phyloP scores from a whole-genome alignment of 148 eudicot genomes.

The Chenopodium album region DNA sequence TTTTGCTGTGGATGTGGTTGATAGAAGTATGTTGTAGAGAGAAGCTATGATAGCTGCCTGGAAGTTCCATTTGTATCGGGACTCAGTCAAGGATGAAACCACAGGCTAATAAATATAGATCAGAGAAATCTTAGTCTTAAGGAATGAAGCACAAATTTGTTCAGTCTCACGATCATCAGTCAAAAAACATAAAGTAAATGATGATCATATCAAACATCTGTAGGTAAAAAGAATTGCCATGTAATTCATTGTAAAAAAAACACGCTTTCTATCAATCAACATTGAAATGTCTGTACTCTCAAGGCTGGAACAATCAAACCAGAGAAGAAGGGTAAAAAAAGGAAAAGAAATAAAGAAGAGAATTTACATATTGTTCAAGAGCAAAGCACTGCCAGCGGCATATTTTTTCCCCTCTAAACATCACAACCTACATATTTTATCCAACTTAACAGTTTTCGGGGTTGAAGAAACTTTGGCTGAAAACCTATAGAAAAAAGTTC shows the following conservation, averaged over 20 bases:
- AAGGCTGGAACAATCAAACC: not conserved
- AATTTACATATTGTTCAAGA: not conserved
- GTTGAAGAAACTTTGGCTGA: not conserved
- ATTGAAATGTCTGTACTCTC: not conserved
- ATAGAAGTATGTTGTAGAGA: too few relatives aligned
- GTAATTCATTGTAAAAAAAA: not conserved
- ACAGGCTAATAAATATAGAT: too few relatives aligned
- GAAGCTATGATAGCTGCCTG: too few relatives aligned
- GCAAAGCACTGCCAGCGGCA: not conserved
- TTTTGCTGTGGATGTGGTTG: too few relatives aligned
- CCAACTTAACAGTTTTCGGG: not conserved
- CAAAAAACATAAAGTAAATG: not conserved
- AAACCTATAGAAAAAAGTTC: not conserved
- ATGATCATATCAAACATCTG: not conserved
- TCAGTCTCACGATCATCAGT: too few relatives aligned
- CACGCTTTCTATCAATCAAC: not conserved
- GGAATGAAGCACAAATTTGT: too few relatives aligned
- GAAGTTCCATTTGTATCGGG: too few relatives aligned
- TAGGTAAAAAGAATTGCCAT: too few relatives aligned
- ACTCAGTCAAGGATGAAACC: too few relatives aligned
- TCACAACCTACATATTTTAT: not conserved
- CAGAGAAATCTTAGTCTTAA: too few relatives aligned
- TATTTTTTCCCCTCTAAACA: not conserved
- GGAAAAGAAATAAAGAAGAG: too few relatives aligned
- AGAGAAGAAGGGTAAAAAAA: too few relatives aligned